phyloP scores from a whole-genome alignment of 83 land plant species.

The Diphasiastrum complanatum region DNA sequence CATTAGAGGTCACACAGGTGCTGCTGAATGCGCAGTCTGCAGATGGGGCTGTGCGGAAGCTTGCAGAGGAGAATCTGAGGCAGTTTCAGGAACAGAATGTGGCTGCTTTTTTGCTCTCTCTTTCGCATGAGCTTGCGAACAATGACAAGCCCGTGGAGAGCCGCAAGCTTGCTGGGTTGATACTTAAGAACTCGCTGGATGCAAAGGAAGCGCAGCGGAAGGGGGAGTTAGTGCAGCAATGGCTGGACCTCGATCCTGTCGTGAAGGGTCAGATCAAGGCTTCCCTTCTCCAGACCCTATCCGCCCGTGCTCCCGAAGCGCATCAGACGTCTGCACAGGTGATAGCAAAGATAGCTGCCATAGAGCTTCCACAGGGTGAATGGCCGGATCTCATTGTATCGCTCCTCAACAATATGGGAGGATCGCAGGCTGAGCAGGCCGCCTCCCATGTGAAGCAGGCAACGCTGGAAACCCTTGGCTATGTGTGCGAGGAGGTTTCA shows the following conservation, averaged over 20 bases:
- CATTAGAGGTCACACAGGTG: slow-evolving; percentile 43
- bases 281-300: slow-evolving; percentile 51
- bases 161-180: slow-evolving; percentile 64
- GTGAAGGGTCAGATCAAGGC: slow-evolving; percentile 53
- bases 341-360: slow-evolving; percentile 31
- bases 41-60: slow-evolving; percentile 38
- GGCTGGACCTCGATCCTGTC: slow-evolving; percentile 47
- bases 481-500: slow-evolving; percentile 32
- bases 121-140: slow-evolving; percentile 51
- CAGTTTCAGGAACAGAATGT: slow-evolving; percentile 72
- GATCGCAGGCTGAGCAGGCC: not conserved
- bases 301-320: slow-evolving; percentile 54
- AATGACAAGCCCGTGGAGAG: slow-evolving; percentile 71
- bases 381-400: slow-evolving; percentile 30
- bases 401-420: slow-evolving; percentile 23
- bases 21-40: slow-evolving; percentile 50
- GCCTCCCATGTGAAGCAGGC: slow-evolving; percentile 21
- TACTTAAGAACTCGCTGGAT: slow-evolving; percentile 73
- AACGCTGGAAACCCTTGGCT: slow-evolving; percentile 28
- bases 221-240: slow-evolving; percentile 53
- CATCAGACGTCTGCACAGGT: slow-evolving; percentile 71
- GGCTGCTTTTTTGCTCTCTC: slow-evolving; percentile 50
- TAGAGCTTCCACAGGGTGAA: slow-evolving; percentile 26
- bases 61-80: slow-evolving; percentile 46
- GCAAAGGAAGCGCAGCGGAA: slow-evolving; percentile 73